Base-by-base conservation (phyloP, 1,139 yeast genomes). In the Saccharomycopsis hybrid region DNA sequence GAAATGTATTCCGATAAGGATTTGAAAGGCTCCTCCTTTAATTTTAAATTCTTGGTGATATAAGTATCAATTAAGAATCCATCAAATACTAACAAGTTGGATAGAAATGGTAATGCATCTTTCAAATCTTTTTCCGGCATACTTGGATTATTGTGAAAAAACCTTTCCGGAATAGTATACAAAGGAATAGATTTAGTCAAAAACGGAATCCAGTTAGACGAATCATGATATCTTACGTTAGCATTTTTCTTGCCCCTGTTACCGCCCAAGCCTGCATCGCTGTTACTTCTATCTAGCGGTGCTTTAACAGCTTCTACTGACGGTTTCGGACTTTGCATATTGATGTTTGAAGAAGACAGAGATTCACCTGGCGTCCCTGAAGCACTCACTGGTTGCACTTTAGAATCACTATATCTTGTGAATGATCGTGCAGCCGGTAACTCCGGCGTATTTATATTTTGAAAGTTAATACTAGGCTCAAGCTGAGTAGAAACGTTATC, bases 181-280 rank as follows among this genome's bases (percentile, higher is more conserved):
- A 76, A 69, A 45, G 78, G 74, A 29, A 77, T 70, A 32, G 76
- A 72, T 46, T 82, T 62, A 39, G 78, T 60, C 13, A 78, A 72
- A 58, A 78, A 70, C 2, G 81, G 82, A 39, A 78, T 64, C 63
- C 78, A 78, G 55, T 77, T 78, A n/a, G 45, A 51, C 18, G 30
- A 57, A 46, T 29, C 59, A 43, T 11, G 58, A 46, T 30, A 48
- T 41, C 28, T 52, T 33, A 5, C 50, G 24, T 8, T 43, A 37
- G 3, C 55, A 31, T 13, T 8, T n/a, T 4, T 9, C 18, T 18
- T 18, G 18, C 18, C 18, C 18, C 18, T 18, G 18, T 18, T 18
- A 18, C 18, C 18, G 18, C 18, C 18, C 18, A 18, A 18, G 18
- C 18, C 18, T 18, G 18, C 18, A 18, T 18, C 18, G 18, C 18